Percentiles rank a stretch among this genome's conserved stretches.
phyloP scores from a whole-genome alignment of 352 stramenopile species.

The Hyaloperonospora brassicae region DNA sequence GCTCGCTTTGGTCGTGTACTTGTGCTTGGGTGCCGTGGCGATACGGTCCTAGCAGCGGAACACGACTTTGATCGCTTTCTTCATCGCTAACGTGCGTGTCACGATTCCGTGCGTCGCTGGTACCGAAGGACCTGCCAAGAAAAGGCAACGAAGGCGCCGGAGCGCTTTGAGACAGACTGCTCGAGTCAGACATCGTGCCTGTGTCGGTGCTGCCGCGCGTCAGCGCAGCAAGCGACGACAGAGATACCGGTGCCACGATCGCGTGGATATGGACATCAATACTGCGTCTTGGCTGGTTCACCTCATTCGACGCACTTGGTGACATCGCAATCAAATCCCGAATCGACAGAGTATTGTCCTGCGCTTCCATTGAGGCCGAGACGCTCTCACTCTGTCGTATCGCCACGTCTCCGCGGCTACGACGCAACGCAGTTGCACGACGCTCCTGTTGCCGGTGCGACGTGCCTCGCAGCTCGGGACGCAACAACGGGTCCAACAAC shows the following conservation, averaged over 20 bases:
- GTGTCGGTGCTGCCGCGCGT: slow-evolving; percentile 18
- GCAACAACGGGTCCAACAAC: slow-evolving; percentile 53
- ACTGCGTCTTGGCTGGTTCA: slow-evolving; percentile 37
- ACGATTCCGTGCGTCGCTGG: slow-evolving; percentile 10
- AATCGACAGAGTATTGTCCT: slow-evolving; percentile 45
- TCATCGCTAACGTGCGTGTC: slow-evolving; percentile 20
- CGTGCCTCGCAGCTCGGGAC: slow-evolving; percentile 36
- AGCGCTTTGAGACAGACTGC: slow-evolving; percentile 3
- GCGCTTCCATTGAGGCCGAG: slow-evolving; percentile 24
- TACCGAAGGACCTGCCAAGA: slow-evolving; percentile 20
- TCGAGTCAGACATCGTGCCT: slow-evolving; percentile 5
- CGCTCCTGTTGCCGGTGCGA: slow-evolving; percentile 33
- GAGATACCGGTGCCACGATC: slow-evolving; percentile 66
- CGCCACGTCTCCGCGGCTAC: slow-evolving; percentile 6
- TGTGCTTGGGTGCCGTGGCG: slow-evolving; percentile 28
- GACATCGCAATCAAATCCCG: slow-evolving; percentile 56
- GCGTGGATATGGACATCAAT: slow-evolving; percentile 86
- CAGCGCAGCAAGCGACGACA: slow-evolving; percentile 54
- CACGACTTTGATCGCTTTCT: slow-evolving; percentile 46
- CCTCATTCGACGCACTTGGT: slow-evolving; percentile 21
- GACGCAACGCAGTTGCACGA: slow-evolving; percentile 12
- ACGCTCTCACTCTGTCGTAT: slow-evolving; percentile 11
- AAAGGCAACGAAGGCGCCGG: slow-evolving; percentile 24
- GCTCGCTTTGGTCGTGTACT: slow-evolving; percentile 12
- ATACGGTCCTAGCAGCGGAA: slow-evolving; percentile 46